phyloP scores from a whole-genome alignment of 1,284 basidiomycete species.

The Cutaneotrichosporon arboriforme region DNA sequence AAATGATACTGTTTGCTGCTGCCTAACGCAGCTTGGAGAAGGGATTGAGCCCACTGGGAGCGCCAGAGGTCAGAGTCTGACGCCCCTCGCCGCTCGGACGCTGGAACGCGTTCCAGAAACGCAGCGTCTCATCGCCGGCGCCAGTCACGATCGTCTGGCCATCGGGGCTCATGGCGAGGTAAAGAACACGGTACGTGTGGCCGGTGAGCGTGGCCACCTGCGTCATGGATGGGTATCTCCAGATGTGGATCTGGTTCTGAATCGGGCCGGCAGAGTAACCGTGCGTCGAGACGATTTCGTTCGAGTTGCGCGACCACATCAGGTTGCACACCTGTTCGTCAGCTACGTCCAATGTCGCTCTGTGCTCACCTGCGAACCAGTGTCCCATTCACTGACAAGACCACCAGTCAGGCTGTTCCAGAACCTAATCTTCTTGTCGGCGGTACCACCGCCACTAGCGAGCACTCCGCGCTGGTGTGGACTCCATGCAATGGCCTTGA shows the following conservation, averaged over 20 bases:
- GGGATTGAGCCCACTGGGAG: conserved; percentile 10
- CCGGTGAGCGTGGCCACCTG: conserved; percentile 93
- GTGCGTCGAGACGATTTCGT: conserved; percentile 95
- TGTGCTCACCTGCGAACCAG: conserved; percentile 75
- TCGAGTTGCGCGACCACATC: conserved; percentile 91
- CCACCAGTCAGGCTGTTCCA: conserved; percentile 90
- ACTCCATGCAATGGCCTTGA: conserved; percentile 97
- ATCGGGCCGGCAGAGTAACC: conserved; percentile 90
- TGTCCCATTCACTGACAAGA: conserved; percentile 79
- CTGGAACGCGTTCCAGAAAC: conserved; percentile 93
- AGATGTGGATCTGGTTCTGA: conserved; percentile 97
- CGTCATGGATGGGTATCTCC: conserved; percentile 89
- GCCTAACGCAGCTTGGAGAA: conserved; percentile 12
- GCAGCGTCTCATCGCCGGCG: conserved; percentile 92
- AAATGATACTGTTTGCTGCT: background rate
- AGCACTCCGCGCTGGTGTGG: conserved; percentile 87
- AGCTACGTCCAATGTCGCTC: background rate
- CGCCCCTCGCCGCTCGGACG: conserved; percentile 12
- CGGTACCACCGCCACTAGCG: conserved; percentile 95
- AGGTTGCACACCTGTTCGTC: conserved; percentile 84
- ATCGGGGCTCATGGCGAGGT: conserved; percentile 93
- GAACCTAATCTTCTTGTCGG: conserved; percentile 93
- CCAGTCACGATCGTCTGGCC: conserved; percentile 97
- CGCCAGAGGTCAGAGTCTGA: background rate
- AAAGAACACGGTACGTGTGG: conserved; percentile 89